These are phyloP conservation scores for Parmelia sp. DNA, from an alignment of 495 filamentous ascomycete species.

Conservation along the genomic window DNA sequence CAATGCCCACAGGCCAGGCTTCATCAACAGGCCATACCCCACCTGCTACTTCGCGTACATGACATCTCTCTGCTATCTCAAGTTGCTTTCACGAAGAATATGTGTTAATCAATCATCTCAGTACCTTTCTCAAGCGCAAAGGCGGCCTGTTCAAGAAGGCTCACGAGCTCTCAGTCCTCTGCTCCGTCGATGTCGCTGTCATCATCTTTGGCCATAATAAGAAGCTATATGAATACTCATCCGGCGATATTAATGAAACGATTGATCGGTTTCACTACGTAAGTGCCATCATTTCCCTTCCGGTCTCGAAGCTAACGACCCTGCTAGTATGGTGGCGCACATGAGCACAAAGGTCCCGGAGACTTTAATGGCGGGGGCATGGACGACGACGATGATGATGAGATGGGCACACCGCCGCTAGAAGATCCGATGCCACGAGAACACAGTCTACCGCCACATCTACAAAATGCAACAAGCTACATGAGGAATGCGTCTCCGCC, in stretches of 20 bases:
- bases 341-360: conserved; percentile 91
- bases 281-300: conserved; percentile 35
- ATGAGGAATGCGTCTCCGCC: conserved; percentile 81
- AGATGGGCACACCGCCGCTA: conserved; percentile 57
- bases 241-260: conserved; percentile 84
- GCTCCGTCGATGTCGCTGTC: conserved; percentile 95
- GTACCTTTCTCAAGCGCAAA: conserved; percentile 97
- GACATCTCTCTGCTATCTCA: conserved; percentile 8
- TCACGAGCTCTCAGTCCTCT: conserved; percentile 94
- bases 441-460: conserved; percentile 60
- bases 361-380: conserved; percentile 85
- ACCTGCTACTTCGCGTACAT: conserved; percentile 11
- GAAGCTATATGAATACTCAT: conserved; percentile 96
- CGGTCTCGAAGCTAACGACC: conserved; percentile 11
- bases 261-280: conserved; percentile 85
- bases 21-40: conserved; percentile 9
- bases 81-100: not conserved
- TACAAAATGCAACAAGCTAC: conserved; percentile 67
- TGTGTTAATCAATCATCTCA: conserved; percentile 32
- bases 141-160: conserved; percentile 99
- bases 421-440: conserved; percentile 54
- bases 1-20: conserved; percentile 1
- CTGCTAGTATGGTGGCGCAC: conserved; percentile 75
- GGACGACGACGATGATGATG: conserved; percentile 86
- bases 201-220: conserved; percentile 98